A percentile compares a stretch with the other conserved stretches of the same genome.
Evolutionary conservation across 2,329 filamentous ascomycete species (phyloP).

Genomic region (Zelopaecilomyces penicillatus): DNA sequence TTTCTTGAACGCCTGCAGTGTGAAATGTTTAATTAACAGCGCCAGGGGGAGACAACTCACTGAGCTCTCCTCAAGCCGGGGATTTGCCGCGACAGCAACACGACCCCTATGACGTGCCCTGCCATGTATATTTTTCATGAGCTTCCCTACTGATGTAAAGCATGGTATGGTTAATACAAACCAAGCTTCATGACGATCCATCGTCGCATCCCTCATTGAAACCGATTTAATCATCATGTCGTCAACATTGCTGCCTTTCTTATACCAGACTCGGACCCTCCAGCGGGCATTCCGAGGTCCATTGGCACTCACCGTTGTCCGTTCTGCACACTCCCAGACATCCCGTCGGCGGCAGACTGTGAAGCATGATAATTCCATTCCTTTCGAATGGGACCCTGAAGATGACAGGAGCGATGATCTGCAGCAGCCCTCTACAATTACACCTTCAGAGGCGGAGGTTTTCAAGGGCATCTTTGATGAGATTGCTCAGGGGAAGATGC

Average conservation of each 20-base stretch:
- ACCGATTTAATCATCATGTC: constrained; percentile 26
- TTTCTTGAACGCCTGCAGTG: too few species aligned
- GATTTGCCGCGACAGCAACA: too few species aligned
- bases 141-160: too few species aligned
- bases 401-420: constrained; percentile 14
- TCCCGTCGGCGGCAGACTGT: constrained; percentile 6
- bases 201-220: constrained; percentile 1
- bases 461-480: constrained; percentile 50
- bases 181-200: too few species aligned
- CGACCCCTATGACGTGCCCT: too few species aligned
- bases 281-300: constrained; percentile 20
- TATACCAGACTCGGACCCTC: constrained; percentile 63
- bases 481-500: constrained; percentile 28
- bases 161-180: too few species aligned
- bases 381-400: constrained; percentile 40
- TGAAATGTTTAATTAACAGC: too few species aligned
- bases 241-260: constrained; percentile 52
- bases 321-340: constrained; percentile 11
- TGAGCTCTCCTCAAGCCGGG: too few species aligned
- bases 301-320: constrained; percentile 13
- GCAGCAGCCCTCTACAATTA: constrained; percentile 42
- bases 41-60: too few species aligned
- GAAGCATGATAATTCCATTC: constrained; percentile 33
- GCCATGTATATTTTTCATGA: too few species aligned
- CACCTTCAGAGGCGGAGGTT: constrained; percentile 46